phyloP scores from a whole-genome alignment of 1,139 yeast species.

The Lodderomyces parapsilosis region DNA sequence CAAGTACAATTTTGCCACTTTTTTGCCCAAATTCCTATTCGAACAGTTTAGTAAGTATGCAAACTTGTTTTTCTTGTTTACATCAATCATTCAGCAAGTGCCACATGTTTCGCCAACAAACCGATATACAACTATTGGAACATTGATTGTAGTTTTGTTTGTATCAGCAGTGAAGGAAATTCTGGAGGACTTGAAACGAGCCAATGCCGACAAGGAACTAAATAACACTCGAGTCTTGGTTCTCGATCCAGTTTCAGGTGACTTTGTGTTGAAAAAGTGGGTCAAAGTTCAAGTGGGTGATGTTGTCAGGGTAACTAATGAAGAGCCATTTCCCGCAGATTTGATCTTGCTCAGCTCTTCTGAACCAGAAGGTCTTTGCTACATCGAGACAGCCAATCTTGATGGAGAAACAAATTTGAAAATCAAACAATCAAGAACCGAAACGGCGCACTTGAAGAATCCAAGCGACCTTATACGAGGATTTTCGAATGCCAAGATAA shows the following conservation, averaged over 20 bases:
- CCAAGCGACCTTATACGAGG: slow-evolving; percentile 56
- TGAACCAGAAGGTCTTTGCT: slow-evolving; percentile 97
- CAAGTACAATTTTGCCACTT: slow-evolving; percentile 93
- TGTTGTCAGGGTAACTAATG: slow-evolving; percentile 78
- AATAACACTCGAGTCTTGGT: slow-evolving; percentile 78
- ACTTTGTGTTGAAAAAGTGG: slow-evolving; percentile 74
- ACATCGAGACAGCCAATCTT: slow-evolving; percentile 93
- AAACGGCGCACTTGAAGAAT: slow-evolving; percentile 72
- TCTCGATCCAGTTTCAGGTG: slow-evolving; percentile 58
- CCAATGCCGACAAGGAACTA: slow-evolving; percentile 82
- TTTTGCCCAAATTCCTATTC: slow-evolving; percentile 88
- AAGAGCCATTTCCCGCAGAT: slow-evolving; percentile 95
- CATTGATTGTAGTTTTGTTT: slow-evolving; percentile 74
- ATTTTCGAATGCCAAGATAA: slow-evolving; percentile 39
- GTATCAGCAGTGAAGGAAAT: slow-evolving; percentile 94
- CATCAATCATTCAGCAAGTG: slow-evolving; percentile 93
- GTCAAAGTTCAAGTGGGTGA: slow-evolving; percentile 89
- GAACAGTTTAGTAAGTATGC: slow-evolving; percentile 98
- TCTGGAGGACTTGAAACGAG: slow-evolving; percentile 87
- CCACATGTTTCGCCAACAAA: slow-evolving; percentile 97
- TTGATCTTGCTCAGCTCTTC: slow-evolving; percentile 80
- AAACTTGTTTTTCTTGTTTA: slow-evolving; percentile 87
- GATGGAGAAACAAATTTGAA: slow-evolving; percentile 98
- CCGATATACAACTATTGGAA: slow-evolving; percentile 92
- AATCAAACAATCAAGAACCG: slow-evolving; percentile 82